phyloP scores from a whole-genome alignment of 1,284 basidiomycete genomes.

The Phylloboletellus chloephorus region DNA sequence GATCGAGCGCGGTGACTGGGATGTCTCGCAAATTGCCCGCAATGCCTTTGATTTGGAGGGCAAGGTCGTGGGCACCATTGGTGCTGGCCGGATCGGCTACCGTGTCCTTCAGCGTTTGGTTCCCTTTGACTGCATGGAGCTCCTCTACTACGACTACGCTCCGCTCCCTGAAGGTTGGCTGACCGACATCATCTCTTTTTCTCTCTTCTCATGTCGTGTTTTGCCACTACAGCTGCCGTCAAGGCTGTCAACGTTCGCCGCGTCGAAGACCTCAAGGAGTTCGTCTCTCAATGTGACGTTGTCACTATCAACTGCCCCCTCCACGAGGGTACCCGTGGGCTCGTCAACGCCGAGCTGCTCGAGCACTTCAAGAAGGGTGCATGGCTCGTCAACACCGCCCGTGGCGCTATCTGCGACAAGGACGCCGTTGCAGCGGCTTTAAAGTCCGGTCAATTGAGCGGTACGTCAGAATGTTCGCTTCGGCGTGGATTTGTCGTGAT shows the following conservation, averaged over 20 bases:
- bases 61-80: slow-evolving; percentile 88
- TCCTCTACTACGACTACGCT: slow-evolving; percentile 91
- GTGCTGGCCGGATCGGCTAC: slow-evolving; percentile 85
- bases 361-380: slow-evolving; percentile 87
- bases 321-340: slow-evolving; percentile 80
- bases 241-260: slow-evolving; percentile 70
- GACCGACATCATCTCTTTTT: neutral
- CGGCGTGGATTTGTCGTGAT: neutral
- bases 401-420: slow-evolving; percentile 88
- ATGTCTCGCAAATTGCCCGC: slow-evolving; percentile 76
- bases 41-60: slow-evolving; percentile 85
- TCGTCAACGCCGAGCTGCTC: slow-evolving; percentile 80
- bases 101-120: slow-evolving; percentile 83
- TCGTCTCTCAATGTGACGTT: slow-evolving; percentile 80
- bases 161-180: slow-evolving; percentile 62
- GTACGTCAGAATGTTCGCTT: slow-evolving; percentile 23
- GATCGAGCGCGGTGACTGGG: slow-evolving; percentile 81
- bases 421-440: slow-evolving; percentile 77
- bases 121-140: slow-evolving; percentile 88
- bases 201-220: neutral
- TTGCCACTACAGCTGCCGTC: slow-evolving; percentile 46
- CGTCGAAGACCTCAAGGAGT: slow-evolving; percentile 80
- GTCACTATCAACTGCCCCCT: slow-evolving; percentile 89
- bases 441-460: slow-evolving; percentile 70
- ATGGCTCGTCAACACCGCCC: slow-evolving; percentile 94